Evolutionary conservation across 805 yeast species (phyloP), one percentile per base, ranked within the genome.

Genomic region (Blastobotrys muscicola): DNA sequence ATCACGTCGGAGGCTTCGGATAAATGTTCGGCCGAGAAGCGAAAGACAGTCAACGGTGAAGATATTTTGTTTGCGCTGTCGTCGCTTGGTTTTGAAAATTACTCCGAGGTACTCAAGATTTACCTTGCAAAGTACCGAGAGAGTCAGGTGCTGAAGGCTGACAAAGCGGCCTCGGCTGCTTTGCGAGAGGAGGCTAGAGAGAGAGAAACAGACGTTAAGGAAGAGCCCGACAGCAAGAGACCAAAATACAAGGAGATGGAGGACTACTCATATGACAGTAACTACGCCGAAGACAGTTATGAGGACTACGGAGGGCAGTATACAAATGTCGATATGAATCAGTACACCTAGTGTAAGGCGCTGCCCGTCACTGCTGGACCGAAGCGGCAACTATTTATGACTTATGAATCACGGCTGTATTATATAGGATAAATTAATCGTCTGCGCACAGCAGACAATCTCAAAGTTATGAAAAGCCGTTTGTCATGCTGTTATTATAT

Each of bases 41-140:
- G 85, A 23, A 79, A 79, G 54, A 79, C 85, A 3, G 76, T 79
- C 36, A 80, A 79, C 53, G 85, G 85, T 4, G 85, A 79, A 53
- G 85, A 79, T 48, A 72, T 79, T 11, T 58, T 79, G 50, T 75
- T 70, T 56, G 79, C 84, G 7, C 74, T 79, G 80, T 68, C 70
- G 34, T 70, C 79, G 7, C 63, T 79, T 29, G 85, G 85, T 8
- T 80, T 79, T 55, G 85, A 79, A 50, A 79, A 79, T 55, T 80
- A 80, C 54, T 72, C 82, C 23, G 85, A 79, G 55, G 80, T 79
- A 33, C 68, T 79, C 50, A 79, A 79, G 54, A 80, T 79, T 34
- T 80, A 79, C 54, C 62, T 79, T 46, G 82, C 85, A 39, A 80
- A 79, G 57, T 79, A 78, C 57, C 61, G 85, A 52, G 80, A 78